phyloP scores from a whole-genome alignment of 345 rosid species.

The Brassica incana region DNA sequence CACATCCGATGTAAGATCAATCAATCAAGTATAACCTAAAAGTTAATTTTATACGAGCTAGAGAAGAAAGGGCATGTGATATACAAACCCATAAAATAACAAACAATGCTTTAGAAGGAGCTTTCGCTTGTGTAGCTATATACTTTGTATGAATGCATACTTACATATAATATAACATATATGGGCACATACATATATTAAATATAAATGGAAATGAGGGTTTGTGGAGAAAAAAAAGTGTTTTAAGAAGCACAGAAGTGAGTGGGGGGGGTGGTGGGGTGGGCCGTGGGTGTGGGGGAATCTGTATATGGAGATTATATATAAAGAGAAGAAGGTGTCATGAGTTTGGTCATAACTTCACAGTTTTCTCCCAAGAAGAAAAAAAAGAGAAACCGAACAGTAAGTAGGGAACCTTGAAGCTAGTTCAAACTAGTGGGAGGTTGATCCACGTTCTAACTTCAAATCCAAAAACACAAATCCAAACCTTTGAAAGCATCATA shows the following conservation, averaged over 20 bases:
- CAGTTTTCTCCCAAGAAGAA: constrained; percentile 23
- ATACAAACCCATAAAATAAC: constrained; percentile 25
- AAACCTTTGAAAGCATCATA: background rate
- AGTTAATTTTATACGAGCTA: constrained; percentile 9
- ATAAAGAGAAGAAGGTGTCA: constrained; percentile 29
- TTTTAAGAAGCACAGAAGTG: constrained; percentile 33
- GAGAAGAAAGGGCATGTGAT: constrained; percentile 1
- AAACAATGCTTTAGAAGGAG: constrained; percentile 23
- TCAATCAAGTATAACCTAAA: constrained; percentile 35
- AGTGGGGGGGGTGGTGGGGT: constrained; percentile 17
- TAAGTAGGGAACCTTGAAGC: constrained; percentile 73
- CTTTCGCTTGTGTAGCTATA: constrained; percentile 21
- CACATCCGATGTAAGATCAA: constrained; percentile 32
- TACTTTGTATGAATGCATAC: constrained; percentile 11
- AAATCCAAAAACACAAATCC: constrained; percentile 24
- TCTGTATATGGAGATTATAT: constrained; percentile 35
- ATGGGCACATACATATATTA: background rate
- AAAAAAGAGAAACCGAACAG: constrained; percentile 33
- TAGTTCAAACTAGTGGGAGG: constrained; percentile 99
- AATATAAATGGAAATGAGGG: constrained; percentile 9
- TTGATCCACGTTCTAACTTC: constrained; percentile 42
- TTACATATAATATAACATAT: constrained; percentile 15
- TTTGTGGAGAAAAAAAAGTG: constrained; percentile 6
- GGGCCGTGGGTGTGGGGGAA: background rate
- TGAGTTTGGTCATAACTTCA: constrained; percentile 31